Evolutionary conservation across 2,329 filamentous ascomycete genomes (phyloP).

Genomic region (Pyrenochaeta sp.): DNA sequence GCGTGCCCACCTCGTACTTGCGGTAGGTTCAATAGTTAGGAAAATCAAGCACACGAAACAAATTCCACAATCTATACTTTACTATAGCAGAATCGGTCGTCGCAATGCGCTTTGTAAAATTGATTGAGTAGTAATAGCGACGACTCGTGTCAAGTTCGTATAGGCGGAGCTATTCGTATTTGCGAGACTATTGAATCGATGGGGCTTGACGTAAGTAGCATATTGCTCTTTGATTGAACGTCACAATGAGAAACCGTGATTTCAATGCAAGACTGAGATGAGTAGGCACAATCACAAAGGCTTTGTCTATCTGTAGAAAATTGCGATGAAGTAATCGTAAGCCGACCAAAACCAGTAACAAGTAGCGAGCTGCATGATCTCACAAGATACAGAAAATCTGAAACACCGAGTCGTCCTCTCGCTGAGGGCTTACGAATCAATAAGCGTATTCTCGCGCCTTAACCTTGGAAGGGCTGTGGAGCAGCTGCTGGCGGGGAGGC

Average conservation of each 20-base stretch:
- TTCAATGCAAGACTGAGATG: background rate
- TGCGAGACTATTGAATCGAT: background rate
- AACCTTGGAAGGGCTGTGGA: conserved; percentile 10
- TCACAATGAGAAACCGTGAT: background rate
- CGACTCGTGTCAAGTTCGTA: background rate
- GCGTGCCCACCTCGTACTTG: background rate
- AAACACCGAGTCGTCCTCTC: conserved; percentile 35
- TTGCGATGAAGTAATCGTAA: conserved; percentile 2
- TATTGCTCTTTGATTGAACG: background rate
- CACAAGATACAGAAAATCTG: conserved; percentile 19
- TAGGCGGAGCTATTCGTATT: background rate
- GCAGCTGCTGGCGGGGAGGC: conserved; percentile 19
- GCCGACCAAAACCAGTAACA: conserved; percentile 10
- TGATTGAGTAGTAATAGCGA: background rate
- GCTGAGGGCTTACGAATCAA: conserved; percentile 43
- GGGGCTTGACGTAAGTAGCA: background rate
- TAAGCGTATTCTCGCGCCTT: conserved; percentile 30
- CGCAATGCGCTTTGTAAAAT: background rate
- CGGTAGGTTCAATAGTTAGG: background rate
- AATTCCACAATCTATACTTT: background rate
- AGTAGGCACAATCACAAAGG: background rate
- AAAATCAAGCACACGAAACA: background rate
- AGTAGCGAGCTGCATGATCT: conserved; percentile 14
- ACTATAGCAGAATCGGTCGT: background rate
- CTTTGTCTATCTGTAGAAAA: background rate